Evolutionary conservation across 139 green algal genomes (phyloP).

Genomic region (Tetradesmus lagerheimii): DNA sequence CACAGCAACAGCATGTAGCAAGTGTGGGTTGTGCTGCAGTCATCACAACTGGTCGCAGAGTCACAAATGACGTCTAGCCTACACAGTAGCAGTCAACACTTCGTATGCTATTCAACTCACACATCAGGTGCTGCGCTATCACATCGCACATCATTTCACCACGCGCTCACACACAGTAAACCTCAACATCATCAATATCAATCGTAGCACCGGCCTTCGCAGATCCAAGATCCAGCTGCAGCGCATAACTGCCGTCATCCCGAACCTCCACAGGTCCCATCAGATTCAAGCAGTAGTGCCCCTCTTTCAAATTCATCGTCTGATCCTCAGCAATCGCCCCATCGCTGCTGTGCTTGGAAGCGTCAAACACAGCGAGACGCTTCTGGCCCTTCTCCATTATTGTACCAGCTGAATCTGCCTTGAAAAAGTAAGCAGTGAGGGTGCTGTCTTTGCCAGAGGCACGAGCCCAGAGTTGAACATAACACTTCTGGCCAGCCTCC

Average conservation of each 20-base stretch:
- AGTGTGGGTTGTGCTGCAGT: too few relatives aligned
- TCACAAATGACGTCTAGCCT: too few relatives aligned
- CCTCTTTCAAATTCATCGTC: not conserved
- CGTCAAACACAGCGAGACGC: not conserved
- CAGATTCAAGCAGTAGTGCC: not conserved
- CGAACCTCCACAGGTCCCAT: not conserved
- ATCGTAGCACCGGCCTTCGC: not conserved
- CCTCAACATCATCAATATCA: constrained; percentile 36
- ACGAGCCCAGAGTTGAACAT: constrained; percentile 18
- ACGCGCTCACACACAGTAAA: constrained; percentile 7
- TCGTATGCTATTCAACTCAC: too few relatives aligned
- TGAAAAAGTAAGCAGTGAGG: not conserved
- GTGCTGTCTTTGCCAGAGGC: too few relatives aligned
- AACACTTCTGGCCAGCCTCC: not conserved
- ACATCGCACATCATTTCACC: too few relatives aligned
- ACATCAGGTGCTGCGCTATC: too few relatives aligned
- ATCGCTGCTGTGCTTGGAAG: not conserved
- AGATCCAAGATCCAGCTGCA: not conserved
- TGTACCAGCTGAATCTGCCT: not conserved
- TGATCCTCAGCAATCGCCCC: not conserved
- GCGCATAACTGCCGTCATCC: not conserved
- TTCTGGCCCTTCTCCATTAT: not conserved
- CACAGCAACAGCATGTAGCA: too few relatives aligned
- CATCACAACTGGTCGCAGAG: too few relatives aligned
- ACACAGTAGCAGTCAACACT: too few relatives aligned